These are phyloP conservation scores for Leucosporidium yakuticum DNA, from an alignment of 768 basidiomycete genomes.

Conservation along the genomic window DNA sequence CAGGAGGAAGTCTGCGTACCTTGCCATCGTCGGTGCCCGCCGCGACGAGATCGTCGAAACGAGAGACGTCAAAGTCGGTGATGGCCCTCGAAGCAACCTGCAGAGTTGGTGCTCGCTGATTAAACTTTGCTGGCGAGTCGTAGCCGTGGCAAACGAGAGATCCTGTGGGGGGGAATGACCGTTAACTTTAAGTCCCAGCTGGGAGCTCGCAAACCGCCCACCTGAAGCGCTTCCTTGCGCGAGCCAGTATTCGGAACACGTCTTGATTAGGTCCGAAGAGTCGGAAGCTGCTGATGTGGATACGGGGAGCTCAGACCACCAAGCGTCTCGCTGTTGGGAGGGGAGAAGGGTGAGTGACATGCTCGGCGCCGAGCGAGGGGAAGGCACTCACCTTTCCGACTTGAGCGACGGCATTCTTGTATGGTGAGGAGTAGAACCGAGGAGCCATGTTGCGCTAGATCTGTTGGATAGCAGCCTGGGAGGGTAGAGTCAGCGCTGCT, in stretches of 20 bases:
- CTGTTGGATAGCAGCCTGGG: no score
- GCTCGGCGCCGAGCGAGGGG: neutral
- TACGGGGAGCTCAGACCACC: slow-evolving; percentile 30
- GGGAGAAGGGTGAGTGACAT: neutral
- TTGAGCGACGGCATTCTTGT: slow-evolving; percentile 27
- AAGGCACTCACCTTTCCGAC: slow-evolving; percentile 21
- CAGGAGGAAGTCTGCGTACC: neutral
- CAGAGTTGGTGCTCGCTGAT: neutral
- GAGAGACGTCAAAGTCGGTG: slow-evolving; percentile 16
- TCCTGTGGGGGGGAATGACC: neutral
- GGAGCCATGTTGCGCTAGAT: slow-evolving; percentile 17
- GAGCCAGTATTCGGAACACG: slow-evolving; percentile 18
- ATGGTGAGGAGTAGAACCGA: slow-evolving; percentile 29
- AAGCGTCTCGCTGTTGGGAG: slow-evolving; percentile 18
- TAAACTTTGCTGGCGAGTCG: slow-evolving; percentile 20
- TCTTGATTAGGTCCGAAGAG: slow-evolving; percentile 5
- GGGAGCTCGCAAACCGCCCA: neutral
- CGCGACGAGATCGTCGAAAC: slow-evolving; percentile 21
- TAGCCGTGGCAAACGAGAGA: slow-evolving; percentile 17
- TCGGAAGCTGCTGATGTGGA: slow-evolving; percentile 9
- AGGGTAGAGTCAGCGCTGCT: no score
- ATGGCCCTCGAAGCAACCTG: slow-evolving; percentile 7
- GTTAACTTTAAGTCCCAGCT: neutral
- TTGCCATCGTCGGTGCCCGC: slow-evolving; percentile 13
- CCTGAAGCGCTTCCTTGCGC: slow-evolving; percentile 20